Conservation (phyloP, 768 basidiomycete species). For the Tricholoma hemisulphureum region DNA sequence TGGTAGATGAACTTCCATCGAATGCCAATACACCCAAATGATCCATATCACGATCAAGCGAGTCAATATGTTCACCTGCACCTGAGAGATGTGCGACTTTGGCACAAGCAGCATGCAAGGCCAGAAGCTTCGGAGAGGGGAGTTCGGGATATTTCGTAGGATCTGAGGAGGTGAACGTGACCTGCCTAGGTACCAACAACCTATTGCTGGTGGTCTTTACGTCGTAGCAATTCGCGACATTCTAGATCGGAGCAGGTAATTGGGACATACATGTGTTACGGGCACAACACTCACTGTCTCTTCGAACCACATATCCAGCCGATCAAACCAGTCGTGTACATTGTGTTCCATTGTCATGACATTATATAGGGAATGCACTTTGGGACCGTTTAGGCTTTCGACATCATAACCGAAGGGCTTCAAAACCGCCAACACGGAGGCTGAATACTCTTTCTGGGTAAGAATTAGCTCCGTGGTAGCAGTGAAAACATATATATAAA, state of each 20-base stretch:
- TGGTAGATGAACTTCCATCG: slow-evolving; percentile 1
- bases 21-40: slow-evolving; percentile 2
- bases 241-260: neutral
- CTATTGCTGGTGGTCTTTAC: slow-evolving; percentile 14
- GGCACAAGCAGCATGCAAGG: too few species aligned
- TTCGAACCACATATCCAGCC: slow-evolving; percentile 8
- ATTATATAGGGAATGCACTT: slow-evolving; percentile 11
- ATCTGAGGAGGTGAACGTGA: slow-evolving; percentile 7
- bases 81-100: slow-evolving; percentile 40
- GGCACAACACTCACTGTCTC: slow-evolving; percentile 3
- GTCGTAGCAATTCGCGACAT: slow-evolving; percentile 23
- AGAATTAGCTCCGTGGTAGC: neutral
- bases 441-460: slow-evolving; percentile 7
- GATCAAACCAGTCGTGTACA: slow-evolving; percentile 8
- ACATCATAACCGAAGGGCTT: slow-evolving; percentile 12
- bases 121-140: slow-evolving; percentile 31
- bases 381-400: slow-evolving; percentile 5
- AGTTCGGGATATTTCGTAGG: slow-evolving; percentile 18
- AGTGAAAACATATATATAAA: neutral
- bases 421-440: slow-evolving; percentile 10
- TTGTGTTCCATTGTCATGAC: slow-evolving; percentile 1
- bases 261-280: neutral
- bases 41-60: slow-evolving; percentile 22
- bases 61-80: slow-evolving; percentile 33
- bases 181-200: neutral